Evolutionary conservation across 345 rosid genomes (phyloP), one percentile per base, ranked within the genome.

Genomic region (Gossypium sturtianum): DNA sequence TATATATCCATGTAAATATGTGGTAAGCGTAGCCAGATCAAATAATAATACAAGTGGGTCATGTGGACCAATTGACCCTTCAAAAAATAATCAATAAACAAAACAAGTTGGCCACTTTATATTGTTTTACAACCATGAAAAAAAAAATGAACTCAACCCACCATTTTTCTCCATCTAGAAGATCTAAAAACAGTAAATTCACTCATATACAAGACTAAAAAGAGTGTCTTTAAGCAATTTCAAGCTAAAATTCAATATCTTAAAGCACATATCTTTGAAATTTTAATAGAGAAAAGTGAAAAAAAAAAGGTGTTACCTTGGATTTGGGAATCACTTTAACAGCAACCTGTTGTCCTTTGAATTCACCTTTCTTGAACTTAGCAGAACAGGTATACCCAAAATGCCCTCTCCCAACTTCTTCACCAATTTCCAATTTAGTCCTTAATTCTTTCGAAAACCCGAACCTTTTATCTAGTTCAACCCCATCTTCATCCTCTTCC

Each of bases 351-450:
- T 84, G 92, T 52, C 94, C 98, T 75, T 93, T 91, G 62, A 83
- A 82, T 73, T 88, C 94, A 68, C 99, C 99, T 80, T 91, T 93
- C 86, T 88, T 95, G 83, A 86, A 93, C 84, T 73, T 90, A 17
- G 97, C 99, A 77, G 92, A 86, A 75, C 99, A 93, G 76, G 99
- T 95, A 70, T 89, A 93, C 70, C 99, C 99, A 80, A 90, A 93
- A 88, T 95, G 99, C 44, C 99, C 99, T 80, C 99, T 75, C 53
- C 99, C 99, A 59, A 93, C 93, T 79, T 93, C 99, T 29, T 88
- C 93, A 43, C 97, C 97, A 8, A 95, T 60, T 66, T 93, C 99
- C 59, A 89, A 71, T 76, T 74, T 84, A 74, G 86, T 90, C 49
- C 74, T 81, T 57, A 95, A 78, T 74, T 93, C 93, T 73, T 86